Evolutionary conservation across 2,329 filamentous ascomycete genomes (phyloP), one percentile per base, ranked within the genome.

Genomic region (Pochonia chlamydosporia): DNA sequence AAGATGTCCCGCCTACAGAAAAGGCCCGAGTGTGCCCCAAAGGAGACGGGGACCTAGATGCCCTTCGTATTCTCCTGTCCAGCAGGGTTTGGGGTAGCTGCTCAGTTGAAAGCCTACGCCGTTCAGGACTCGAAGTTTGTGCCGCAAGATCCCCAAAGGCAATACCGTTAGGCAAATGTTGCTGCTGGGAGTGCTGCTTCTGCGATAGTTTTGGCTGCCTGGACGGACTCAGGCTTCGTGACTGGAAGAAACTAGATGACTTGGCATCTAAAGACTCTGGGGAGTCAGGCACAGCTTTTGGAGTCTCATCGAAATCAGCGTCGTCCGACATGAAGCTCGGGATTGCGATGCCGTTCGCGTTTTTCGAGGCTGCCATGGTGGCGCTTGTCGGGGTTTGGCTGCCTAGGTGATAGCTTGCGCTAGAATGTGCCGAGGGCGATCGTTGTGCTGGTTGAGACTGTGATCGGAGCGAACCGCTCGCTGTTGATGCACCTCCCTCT

Each of bases 391-490:
- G 56, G 35, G 68, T 53, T 54, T 68, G 65, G 45, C 55, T 57
- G 10, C 57, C 58, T 18, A 58, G 52, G 6, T 51, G 52, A 47
- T 62, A 63, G 4, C 54, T 55, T 10, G 54, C 45, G 2, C 53
- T 44, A 14, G 56, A 47, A 35, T 59, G 50, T 47, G 58, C 49
- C 56, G 69, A 52, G 40, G 63, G 56, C 53, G 69, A 66, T 25
- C 78, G 70, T 28, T 78, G 75, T 3, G 81, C 80, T 21, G 81
- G 81, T 59, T 84, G 81, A n/a, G 81, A 84, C 59, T 85, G 81
- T 23, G 81, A 85, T 52, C 81, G 73, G 51, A 82, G 61, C n/a
- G 78, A 69, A 54, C 79, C 78, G 47, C 70, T 76, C 23, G 78
- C 70, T 44, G 72, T 64, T 31, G 69, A 63, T 16, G 66, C 58